Evolutionary conservation across 495 filamentous ascomycete species (phyloP), one percentile per base, ranked within the genome.

Genomic region (Articulospora tetracladia): DNA sequence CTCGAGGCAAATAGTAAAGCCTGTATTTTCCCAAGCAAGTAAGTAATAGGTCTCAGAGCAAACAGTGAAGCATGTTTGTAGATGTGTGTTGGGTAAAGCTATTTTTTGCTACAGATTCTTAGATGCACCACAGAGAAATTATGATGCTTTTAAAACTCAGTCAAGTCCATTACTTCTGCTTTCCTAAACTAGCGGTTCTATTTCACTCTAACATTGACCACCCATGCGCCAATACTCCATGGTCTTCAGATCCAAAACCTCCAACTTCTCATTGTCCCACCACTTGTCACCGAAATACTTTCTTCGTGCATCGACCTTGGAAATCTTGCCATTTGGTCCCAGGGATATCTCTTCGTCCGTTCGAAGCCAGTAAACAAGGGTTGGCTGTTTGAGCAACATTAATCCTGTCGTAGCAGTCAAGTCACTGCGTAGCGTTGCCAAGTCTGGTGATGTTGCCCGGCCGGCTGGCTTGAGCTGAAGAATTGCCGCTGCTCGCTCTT

Each of bases 151-250:
- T 44, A 17, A 44, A 44, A 44, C 3, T 12, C 15, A 44, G 4
- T 44, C 39, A 44, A 44, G 15, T 17, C 17, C 11, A 44, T 44
- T 17, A 44, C 39, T 44, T 44, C 39, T 44, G 17, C 39, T 44
- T 44, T 44, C 17, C 39, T 15, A 12, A 44, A 44, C 4, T 44
- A 17, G n/a, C 39, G 39, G 39, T 44, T 44, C 39, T n/a, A 44
- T 44, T 44, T 19, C 39, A 15, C 39, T 44, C 12, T 39, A 59
- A 59, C 57, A 59, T 36, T 59, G 57, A 25, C 57, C 57, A 52
- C 57, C 57, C 46, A 59, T 52, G 2, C 57, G 46, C 57, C 57
- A 59, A 53, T 59, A 59, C 39, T 59, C 49, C 20, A 60, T 32
- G 0, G 23, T 46, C 32, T 53, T 54, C 17, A 54, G 27, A 46